Conservation (phyloP, 768 basidiomycete species). For the Botryobasidium botryosum region DNA sequence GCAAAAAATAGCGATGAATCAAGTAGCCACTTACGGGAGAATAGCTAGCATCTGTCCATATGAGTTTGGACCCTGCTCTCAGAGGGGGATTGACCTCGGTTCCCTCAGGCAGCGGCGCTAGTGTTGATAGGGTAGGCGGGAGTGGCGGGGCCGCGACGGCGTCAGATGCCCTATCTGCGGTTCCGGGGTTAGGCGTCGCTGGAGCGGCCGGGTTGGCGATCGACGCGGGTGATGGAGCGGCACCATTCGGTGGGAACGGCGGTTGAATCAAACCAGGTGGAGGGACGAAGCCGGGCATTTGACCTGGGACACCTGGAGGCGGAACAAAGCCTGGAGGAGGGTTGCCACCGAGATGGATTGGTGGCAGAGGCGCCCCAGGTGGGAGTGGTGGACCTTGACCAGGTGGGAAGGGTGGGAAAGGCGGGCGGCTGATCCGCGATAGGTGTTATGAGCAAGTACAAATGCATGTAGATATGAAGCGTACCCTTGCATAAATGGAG, state of each 20-base stretch:
- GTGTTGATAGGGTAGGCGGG: constrained; percentile 13
- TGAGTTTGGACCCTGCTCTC: constrained; percentile 59
- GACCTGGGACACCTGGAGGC: constrained; percentile 10
- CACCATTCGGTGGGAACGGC: background rate
- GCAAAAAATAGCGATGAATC: background rate
- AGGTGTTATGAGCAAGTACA: background rate
- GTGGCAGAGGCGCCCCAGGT: constrained; percentile 16
- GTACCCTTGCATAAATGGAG: constrained; percentile 9
- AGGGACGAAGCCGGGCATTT: constrained; percentile 13
- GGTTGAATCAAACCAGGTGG: constrained; percentile 8
- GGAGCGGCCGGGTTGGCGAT: constrained; percentile 1
- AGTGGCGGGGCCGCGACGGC: constrained; percentile 9
- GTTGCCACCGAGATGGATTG: background rate
- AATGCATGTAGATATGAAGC: constrained; percentile 21
- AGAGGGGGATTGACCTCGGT: constrained; percentile 53
- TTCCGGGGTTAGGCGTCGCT: constrained; percentile 14
- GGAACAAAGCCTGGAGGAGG: constrained; percentile 9
- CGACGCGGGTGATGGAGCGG: background rate
- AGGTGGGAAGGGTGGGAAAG: constrained; percentile 14
- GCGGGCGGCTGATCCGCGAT: constrained; percentile 10
- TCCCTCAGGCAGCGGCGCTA: constrained; percentile 33
- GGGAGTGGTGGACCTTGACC: constrained; percentile 14
- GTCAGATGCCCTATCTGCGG: constrained; percentile 13
- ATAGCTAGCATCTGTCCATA: constrained; percentile 63
- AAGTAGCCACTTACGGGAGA: constrained; percentile 39